A percentile compares a stretch with the other conserved stretches of the same genome.
Conservation (phyloP, 305 asterid genomes). For the Lippia alba region DNA sequence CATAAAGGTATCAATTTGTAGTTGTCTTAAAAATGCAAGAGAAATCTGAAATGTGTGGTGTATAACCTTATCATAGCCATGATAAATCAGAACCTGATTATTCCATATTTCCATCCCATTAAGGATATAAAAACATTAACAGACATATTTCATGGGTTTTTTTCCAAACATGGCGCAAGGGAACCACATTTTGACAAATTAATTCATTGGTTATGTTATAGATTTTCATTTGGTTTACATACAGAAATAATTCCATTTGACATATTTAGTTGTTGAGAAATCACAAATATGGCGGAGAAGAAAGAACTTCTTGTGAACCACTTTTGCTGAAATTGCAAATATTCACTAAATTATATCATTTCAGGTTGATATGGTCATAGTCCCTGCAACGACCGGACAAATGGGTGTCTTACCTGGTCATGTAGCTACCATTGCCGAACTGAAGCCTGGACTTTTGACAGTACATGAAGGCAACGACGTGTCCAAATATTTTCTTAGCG, state of each 20-base stretch:
- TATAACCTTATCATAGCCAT: too few species aligned
- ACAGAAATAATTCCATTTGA: too few species aligned
- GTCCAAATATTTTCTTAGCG: constrained; percentile 57
- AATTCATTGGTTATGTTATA: too few species aligned
- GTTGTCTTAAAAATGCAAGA: neutral
- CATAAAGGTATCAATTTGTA: neutral
- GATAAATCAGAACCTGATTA: too few species aligned
- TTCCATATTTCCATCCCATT: too few species aligned
- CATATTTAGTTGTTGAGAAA: neutral
- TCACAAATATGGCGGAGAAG: neutral
- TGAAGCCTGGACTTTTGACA: constrained; percentile 63
- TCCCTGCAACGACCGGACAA: constrained; percentile 72
- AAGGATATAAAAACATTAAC: too few species aligned
- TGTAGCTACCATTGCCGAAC: constrained; percentile 71
- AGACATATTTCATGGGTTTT: too few species aligned
- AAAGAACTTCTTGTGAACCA: neutral
- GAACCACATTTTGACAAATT: too few species aligned
- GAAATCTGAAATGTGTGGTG: too few species aligned
- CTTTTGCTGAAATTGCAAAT: neutral
- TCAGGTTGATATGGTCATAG: constrained; percentile 74
- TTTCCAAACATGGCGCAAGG: too few species aligned
- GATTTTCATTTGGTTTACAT: too few species aligned
- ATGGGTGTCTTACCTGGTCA: constrained; percentile 83
- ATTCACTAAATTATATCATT: neutral
- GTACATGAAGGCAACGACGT: constrained; percentile 62